Conservation (phyloP, 2,329 filamentous ascomycete genomes). For the Aspergillus ibericus region DNA sequence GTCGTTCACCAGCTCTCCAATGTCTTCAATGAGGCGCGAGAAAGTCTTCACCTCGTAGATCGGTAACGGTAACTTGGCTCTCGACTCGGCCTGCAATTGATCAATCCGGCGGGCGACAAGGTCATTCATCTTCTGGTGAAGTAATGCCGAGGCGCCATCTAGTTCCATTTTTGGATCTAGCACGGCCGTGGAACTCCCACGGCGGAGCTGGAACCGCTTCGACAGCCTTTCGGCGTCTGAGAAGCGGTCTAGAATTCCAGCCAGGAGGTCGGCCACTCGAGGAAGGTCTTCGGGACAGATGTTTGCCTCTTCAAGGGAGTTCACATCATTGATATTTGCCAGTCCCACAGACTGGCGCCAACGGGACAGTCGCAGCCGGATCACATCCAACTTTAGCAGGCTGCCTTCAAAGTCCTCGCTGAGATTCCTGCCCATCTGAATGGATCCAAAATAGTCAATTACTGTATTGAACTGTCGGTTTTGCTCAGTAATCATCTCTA, state of each 20-base stretch:
- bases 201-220: background rate
- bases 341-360: slow-evolving; percentile 7
- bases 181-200: background rate
- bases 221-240: slow-evolving; percentile 1
- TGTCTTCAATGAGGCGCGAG: slow-evolving; percentile 7
- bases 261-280: background rate
- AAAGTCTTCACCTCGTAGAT: slow-evolving; percentile 6
- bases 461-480: background rate
- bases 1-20: background rate
- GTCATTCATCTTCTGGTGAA: slow-evolving; percentile 6
- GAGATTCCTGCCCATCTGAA: slow-evolving; percentile 5
- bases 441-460: background rate
- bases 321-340: slow-evolving; percentile 1
- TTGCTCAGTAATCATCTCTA: slow-evolving; percentile 4
- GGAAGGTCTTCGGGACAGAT: background rate
- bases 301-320: background rate
- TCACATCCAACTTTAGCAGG: slow-evolving; percentile 6
- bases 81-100: background rate
- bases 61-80: background rate
- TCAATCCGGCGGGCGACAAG: background rate
- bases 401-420: background rate
- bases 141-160: background rate
- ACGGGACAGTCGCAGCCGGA: slow-evolving; percentile 2
- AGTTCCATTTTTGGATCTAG: background rate
- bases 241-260: background rate